A percentile compares a stretch with the other conserved stretches of the same genome.
Evolutionary conservation across 1,284 basidiomycete species (phyloP).

Genomic region (Fomitiporia mediterranea): DNA sequence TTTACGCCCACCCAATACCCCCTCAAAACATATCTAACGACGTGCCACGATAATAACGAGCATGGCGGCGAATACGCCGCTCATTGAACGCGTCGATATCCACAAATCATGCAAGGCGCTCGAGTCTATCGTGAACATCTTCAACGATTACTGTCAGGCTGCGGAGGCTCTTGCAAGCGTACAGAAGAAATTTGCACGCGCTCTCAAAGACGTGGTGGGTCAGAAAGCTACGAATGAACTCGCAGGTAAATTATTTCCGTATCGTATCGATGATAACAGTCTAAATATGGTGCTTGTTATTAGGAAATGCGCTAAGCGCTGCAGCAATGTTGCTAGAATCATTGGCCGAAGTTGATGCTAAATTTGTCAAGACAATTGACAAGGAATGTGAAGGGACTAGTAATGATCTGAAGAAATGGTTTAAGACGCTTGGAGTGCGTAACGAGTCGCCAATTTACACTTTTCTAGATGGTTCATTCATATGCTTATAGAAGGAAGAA

Average conservation of each 20-base stretch:
- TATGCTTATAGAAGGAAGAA: constrained; percentile 62
- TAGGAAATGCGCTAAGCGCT: constrained; percentile 56
- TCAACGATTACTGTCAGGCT: constrained; percentile 73
- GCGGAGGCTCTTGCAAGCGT: constrained; percentile 53
- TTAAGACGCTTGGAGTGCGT: constrained; percentile 71
- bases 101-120: constrained; percentile 76
- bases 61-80: constrained; percentile 12
- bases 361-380: constrained; percentile 68
- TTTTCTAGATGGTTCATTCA: constrained; percentile 4
- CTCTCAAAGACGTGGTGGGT: constrained; percentile 57
- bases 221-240: constrained; percentile 57
- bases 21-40: not conserved
- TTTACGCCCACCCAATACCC: too few species aligned
- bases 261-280: not conserved
- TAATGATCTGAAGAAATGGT: constrained; percentile 74
- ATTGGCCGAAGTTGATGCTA: constrained; percentile 62
- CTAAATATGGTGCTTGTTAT: constrained; percentile 1
- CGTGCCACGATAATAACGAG: not conserved
- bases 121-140: constrained; percentile 57
- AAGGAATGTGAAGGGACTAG: constrained; percentile 66
- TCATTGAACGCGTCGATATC: constrained; percentile 59
- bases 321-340: constrained; percentile 64
- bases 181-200: constrained; percentile 71
- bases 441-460: not conserved
- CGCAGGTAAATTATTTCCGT: constrained; percentile 43